Evolutionary conservation across 345 rosid species (phyloP).

Genomic region (Euphorbia pulcherrima): DNA sequence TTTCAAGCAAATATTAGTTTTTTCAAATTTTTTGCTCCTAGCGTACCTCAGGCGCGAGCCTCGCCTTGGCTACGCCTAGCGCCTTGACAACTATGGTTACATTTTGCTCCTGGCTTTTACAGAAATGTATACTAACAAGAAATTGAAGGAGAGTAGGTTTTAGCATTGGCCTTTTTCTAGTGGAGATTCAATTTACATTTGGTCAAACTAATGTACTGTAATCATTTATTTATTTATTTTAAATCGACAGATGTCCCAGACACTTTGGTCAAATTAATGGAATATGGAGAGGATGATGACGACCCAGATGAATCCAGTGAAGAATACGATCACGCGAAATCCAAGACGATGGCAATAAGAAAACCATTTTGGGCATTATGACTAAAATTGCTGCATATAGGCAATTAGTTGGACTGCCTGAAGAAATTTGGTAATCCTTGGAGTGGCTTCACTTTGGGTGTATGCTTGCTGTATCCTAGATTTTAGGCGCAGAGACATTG

Average conservation of each 20-base stretch:
- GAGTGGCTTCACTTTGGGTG: not conserved
- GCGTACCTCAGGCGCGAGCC: no score
- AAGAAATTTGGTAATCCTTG: no score
- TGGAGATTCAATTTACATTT: no score
- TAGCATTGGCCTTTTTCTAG: no score
- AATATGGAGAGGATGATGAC: conserved; percentile 75
- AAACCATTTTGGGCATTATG: conserved; percentile 74
- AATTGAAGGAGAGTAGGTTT: no score
- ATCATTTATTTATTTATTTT: not conserved
- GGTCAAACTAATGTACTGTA: not conserved
- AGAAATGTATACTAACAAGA: no score
- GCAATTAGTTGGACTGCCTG: not conserved
- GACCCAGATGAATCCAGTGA: conserved; percentile 42
- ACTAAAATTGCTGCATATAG: conserved; percentile 1
- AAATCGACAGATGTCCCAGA: conserved; percentile 41
- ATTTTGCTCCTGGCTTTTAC: no score
- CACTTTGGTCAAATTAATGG: conserved; percentile 75
- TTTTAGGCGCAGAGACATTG: not conserved
- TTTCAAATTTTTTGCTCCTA: no score
- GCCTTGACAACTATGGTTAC: no score
- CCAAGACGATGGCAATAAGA: conserved; percentile 16
- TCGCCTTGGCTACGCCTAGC: no score
- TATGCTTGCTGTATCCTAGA: not conserved
- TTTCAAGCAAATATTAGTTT: no score
- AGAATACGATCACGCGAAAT: conserved; percentile 21